phyloP scores from a whole-genome alignment of 768 basidiomycete genomes.

The Dacryopinax spathularia region DNA sequence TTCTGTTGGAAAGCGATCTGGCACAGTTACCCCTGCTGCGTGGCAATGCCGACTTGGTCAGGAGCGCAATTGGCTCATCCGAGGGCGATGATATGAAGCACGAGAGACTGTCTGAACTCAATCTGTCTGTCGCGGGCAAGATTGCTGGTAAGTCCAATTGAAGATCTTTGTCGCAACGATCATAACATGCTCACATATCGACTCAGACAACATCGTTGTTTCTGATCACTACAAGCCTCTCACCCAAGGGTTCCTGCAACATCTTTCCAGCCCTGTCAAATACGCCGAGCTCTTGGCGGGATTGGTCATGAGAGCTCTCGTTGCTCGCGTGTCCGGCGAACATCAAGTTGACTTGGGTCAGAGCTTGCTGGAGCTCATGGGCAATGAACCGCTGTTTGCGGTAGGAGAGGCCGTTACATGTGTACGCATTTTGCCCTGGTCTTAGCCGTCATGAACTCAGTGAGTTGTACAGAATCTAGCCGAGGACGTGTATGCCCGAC shows the following conservation, averaged over 20 bases:
- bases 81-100: slow-evolving; percentile 29
- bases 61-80: neutral
- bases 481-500: slow-evolving; percentile 14
- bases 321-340: neutral
- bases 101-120: slow-evolving; percentile 27
- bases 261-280: slow-evolving; percentile 35
- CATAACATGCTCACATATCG: neutral
- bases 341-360: slow-evolving; percentile 40
- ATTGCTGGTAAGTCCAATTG: slow-evolving; percentile 44
- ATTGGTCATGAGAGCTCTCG: slow-evolving; percentile 22
- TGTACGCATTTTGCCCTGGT: neutral
- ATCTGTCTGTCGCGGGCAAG: slow-evolving; percentile 40
- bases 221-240: slow-evolving; percentile 35
- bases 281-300: slow-evolving; percentile 45
- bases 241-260: slow-evolving; percentile 37
- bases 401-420: neutral
- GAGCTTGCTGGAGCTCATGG: neutral
- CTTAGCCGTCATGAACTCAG: neutral
- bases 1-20: slow-evolving; percentile 23
- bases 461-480: neutral
- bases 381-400: slow-evolving; percentile 5
- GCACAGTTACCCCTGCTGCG: slow-evolving; percentile 19
- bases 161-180: neutral
- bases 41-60: slow-evolving; percentile 16
- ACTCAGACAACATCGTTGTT: slow-evolving; percentile 47